Base-by-base conservation (phyloP, 805 yeast species). In the Ogataea angusta region DNA sequence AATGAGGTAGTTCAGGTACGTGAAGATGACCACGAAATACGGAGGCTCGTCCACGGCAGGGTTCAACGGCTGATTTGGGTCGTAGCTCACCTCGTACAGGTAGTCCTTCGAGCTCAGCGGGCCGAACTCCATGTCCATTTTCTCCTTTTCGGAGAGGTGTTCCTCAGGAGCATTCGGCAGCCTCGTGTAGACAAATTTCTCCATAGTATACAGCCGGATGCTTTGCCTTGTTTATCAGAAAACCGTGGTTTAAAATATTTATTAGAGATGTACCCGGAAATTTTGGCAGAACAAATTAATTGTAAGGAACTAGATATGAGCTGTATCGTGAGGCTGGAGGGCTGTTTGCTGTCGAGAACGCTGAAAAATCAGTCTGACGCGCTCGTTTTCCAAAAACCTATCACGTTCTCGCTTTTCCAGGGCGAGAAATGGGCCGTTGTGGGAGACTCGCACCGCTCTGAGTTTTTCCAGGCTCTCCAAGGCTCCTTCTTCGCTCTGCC, bases 11-110 rank as follows among this genome's bases (percentile, higher is more conserved):
- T 85, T 80, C 51, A 93, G 65, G 59, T 91, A 93, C 2, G 99
- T 91, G 43, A 87, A 74, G 36, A 93, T 66, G 45, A 86, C 76
- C 38, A 85, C 79, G 49, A 75, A 73, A 55, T 87, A 85, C 15
- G 96, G 91, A 5, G 97, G 97, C 41, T 90, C 91, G 61, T 89
- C 96, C 27, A 70, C 61, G 10, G 80, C 69, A 9, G 84, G 80
- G 8, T 78, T 78, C 37, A 82, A 62, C 5, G 85, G 81, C 46
- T 69, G 75, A n/a, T 70, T 70, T 13, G 66, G 68, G 16, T 82
- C 75, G 40, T 79, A 79, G 38, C 69, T 66, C 23, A 86, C 80
- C 30, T 72, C 75, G 54, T 81, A 78, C 40, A 85, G 69, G 60
- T 80, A 76, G 13, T 84, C 78, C n/a, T 69, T 57, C 7, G 84